Base-by-base conservation (phyloP, 495 filamentous ascomycete genomes). In the Chlorociboria aeruginascens region DNA sequence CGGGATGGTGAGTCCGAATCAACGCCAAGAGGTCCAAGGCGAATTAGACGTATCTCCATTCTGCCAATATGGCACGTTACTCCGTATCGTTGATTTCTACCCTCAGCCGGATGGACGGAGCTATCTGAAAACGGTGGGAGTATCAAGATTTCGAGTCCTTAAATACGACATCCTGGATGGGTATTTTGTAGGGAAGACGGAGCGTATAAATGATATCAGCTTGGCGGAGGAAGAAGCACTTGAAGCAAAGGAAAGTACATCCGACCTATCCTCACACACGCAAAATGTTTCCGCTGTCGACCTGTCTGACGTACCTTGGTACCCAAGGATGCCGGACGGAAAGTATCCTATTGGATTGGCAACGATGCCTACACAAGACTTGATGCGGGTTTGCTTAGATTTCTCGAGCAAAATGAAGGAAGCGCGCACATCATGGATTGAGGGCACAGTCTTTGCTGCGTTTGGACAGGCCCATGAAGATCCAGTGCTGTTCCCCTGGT, bases 1-100 rank as follows among this genome's bases (percentile, higher is more conserved):
- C 55, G 89, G 89, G 3, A 93, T 94, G 84, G 68, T 93, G 17
- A 75, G 83, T 63, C 77, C 78, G 53, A 87, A 87, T 56, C 70
- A 72, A 38, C 54, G 63, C 11, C 61, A 66, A 25, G 60, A 67
- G 30, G 53, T 67, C 20, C 82, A 83, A 65, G 76, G 71, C 6
- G 73, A 74, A 12, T 64, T 83, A 10, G 82, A 79, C 14, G 31
- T 32, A 12, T 49, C 57, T 10, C 54, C 54, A 39, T 92, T 90
- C 54, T 74, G 79, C 70, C 71, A 82, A 51, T 80, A 86, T 56
- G 89, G 89, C 2, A 90, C 87, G 0, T 62, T 90, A 36, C 65
- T 95, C 9, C 74, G 79, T 46, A 84, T 95, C 43, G 70, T 82
- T 32, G 79, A 76, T 32, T 71, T 79, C 44, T 78, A 92, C 42